Base-by-base conservation (phyloP, 2,329 filamentous ascomycete species). In the Hypoxylon rubiginosum region DNA sequence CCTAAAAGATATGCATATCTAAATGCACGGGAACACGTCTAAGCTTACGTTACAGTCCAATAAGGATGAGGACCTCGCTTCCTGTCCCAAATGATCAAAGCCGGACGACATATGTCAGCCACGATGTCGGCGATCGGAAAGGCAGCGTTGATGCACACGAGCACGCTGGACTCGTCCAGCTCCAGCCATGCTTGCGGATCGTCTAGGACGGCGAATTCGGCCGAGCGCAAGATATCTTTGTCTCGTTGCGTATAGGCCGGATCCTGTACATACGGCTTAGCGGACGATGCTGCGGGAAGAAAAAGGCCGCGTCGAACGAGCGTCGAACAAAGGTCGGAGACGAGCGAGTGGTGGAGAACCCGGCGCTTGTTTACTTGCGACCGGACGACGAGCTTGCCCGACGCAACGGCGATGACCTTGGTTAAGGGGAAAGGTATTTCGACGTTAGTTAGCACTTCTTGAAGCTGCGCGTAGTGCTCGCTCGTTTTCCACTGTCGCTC, bases 101-200 rank as follows among this genome's bases (percentile, higher is more conserved):
- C 60, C 28, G 62, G 69, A 36, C 62, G 65, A 50, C 69, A 71
- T 41, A 49, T 68, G 62, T 70, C 69, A 65, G 41, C 62, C 51
- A 71, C 69, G 52, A 68, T 71, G 34, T 70, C 62, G 34, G 60
- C 58, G 5, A 70, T n/a, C 24, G 65, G 67, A 57, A 64, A 3
- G 17, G 39, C 13, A 41, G 64, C 39, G 15, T 34, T 53, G 51
- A 70, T 70, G 45, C 57, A 51, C 13, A 72, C 30, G 51, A 70
- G 70, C 36, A 70, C 53, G 64, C 61, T 69, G 51, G 32, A 66
- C 15, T 68, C 65, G 41, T 69, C 70, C 58, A 68, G 52, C 53
- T 58, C 54, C 32, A 69, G 54, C 19, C 70, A 72, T 26, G 19
- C 70, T 26, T 69, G 51, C 9, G 67, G 65, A 28, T 69, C 68